phyloP scores from a whole-genome alignment of 345 rosid species.

The Noccaea bulbosa region DNA sequence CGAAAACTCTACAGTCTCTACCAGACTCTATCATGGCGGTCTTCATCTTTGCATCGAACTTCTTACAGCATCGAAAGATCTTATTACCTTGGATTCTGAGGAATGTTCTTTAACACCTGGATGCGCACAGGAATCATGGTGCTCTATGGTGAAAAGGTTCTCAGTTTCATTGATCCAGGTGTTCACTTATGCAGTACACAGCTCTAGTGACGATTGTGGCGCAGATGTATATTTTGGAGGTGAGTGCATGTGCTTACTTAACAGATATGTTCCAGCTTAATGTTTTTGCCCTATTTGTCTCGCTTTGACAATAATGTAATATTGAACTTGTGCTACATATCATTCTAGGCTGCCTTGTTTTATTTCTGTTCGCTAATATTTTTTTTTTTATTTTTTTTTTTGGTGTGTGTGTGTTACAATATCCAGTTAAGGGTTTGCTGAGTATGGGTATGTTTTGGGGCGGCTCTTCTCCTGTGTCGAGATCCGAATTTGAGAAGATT shows the following conservation, averaged over 20 bases:
- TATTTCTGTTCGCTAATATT: slow-evolving; percentile 4
- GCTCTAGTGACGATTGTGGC: slow-evolving; percentile 39
- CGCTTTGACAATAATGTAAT: slow-evolving; percentile 4
- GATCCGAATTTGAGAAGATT: slow-evolving; percentile 65
- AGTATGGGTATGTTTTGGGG: slow-evolving; percentile 66
- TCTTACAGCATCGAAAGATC: slow-evolving; percentile 73
- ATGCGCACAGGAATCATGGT: slow-evolving; percentile 54
- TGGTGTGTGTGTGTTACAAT: slow-evolving; percentile 10
- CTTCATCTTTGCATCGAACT: slow-evolving; percentile 71
- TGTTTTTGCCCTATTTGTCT: slow-evolving; percentile 1
- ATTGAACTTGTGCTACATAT: slow-evolving; percentile 13
- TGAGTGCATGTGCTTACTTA: slow-evolving; percentile 47
- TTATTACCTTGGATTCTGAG: slow-evolving; percentile 41
- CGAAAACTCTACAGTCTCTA: slow-evolving; percentile 39
- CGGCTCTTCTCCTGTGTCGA: slow-evolving; percentile 52
- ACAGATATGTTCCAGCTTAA: slow-evolving; percentile 20
- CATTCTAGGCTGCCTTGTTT: slow-evolving; percentile 15
- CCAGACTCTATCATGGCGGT: slow-evolving; percentile 60
- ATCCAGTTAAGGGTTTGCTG: slow-evolving; percentile 89
- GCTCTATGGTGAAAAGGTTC: slow-evolving; percentile 53
- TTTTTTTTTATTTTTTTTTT: neutral
- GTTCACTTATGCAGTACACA: slow-evolving; percentile 50
- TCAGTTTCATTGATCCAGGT: slow-evolving; percentile 54
- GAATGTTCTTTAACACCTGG: slow-evolving; percentile 34
- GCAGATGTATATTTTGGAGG: slow-evolving; percentile 68